These are phyloP conservation scores for Suhomyces atakaporum DNA, from an alignment of 1,139 yeast genomes.

Conservation along the genomic window DNA sequence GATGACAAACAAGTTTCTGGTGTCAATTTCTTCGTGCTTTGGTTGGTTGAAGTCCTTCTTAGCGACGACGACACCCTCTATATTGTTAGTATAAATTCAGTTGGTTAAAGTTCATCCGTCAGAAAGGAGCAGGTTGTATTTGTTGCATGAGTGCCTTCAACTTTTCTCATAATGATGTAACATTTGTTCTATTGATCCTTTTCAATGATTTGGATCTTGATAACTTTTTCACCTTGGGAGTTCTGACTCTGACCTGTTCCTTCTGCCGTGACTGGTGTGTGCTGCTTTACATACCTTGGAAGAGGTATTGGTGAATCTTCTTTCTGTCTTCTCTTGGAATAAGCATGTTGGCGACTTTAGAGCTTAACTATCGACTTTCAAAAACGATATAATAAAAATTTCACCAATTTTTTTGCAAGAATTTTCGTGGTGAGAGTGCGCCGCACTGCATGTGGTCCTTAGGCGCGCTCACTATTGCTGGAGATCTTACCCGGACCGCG, in stretches of 20 bases:
- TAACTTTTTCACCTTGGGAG: background rate
- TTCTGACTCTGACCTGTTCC: background rate
- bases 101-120: too few species aligned
- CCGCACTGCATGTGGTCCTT: constrained; percentile 9
- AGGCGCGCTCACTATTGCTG: constrained; percentile 1
- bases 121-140: too few species aligned
- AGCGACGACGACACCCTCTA: constrained; percentile 99
- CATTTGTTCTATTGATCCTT: too few species aligned
- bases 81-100: constrained; percentile 41
- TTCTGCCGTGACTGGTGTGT: background rate
- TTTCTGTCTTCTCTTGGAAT: constrained; percentile 99
- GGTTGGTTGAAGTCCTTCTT: constrained; percentile 98
- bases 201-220: background rate
- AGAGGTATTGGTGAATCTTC: constrained; percentile 98
- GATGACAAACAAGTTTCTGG: constrained; percentile 97
- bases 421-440: constrained; percentile 10
- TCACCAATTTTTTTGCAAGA: constrained; percentile 14
- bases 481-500: constrained; percentile 2
- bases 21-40: constrained; percentile 96
- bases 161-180: too few species aligned
- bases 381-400: constrained; percentile 14
- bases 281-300: constrained; percentile 76
- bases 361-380: constrained; percentile 16
- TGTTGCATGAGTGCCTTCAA: too few species aligned
- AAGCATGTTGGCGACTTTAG: constrained; percentile 67